Percentiles rank a stretch among this genome's conserved stretches.
These are phyloP conservation scores for Botrytis galanthina DNA, from an alignment of 2,329 filamentous ascomycete genomes.

Conservation along the genomic window DNA sequence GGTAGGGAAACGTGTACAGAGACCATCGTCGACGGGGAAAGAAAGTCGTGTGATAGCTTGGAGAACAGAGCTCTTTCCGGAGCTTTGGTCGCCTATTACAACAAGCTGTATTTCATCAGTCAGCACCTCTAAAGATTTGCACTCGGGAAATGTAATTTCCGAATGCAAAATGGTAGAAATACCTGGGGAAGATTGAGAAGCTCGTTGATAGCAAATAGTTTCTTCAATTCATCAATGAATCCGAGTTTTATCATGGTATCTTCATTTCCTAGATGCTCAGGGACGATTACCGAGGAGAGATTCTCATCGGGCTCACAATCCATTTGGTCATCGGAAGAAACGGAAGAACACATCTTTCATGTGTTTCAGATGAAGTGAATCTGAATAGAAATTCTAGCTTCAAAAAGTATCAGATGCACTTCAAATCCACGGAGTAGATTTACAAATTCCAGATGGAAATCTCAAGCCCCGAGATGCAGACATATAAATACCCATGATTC, in stretches of 20 bases:
- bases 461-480: neutral
- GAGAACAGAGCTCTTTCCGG: slow-evolving; percentile 41
- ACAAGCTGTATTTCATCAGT: slow-evolving; percentile 33
- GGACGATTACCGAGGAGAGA: fast-evolving
- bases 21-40: slow-evolving; percentile 40
- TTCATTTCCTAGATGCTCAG: neutral
- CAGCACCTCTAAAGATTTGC: fast-evolving
- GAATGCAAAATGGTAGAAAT: neutral
- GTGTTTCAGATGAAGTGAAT: no score
- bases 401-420: neutral
- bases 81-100: slow-evolving; percentile 44
- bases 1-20: slow-evolving; percentile 7
- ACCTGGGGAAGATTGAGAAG: slow-evolving; percentile 29
- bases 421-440: no score
- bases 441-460: no score
- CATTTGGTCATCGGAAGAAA: neutral
- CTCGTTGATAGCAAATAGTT: slow-evolving; percentile 20
- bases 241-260: slow-evolving; percentile 19
- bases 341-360: neutral
- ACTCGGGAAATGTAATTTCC: fast-evolving
- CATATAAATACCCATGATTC: neutral
- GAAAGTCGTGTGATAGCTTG: slow-evolving; percentile 40
- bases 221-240: slow-evolving; percentile 27
- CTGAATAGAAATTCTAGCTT: no score
- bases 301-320: neutral